Conservation (phyloP, 1,284 basidiomycete species). For the Anthracocystis walkeri region DNA sequence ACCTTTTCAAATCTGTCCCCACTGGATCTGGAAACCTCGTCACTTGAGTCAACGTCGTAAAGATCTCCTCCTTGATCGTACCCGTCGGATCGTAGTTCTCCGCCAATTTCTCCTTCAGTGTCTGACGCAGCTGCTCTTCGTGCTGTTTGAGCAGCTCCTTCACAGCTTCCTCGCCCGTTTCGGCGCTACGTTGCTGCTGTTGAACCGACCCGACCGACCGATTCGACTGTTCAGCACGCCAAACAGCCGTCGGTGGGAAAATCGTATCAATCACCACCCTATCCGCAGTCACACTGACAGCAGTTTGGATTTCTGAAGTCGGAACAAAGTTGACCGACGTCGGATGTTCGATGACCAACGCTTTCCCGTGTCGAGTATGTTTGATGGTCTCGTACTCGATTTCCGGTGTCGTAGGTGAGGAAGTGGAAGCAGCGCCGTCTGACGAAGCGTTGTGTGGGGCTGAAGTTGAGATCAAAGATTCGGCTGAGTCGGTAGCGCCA, state of each 20-base stretch:
- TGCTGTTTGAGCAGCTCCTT: conserved; percentile 13
- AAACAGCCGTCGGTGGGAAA: conserved; percentile 43
- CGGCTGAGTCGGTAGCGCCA: not conserved
- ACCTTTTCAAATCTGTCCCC: conserved; percentile 6
- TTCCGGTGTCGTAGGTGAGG: conserved; percentile 11
- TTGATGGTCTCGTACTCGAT: conserved; percentile 14
- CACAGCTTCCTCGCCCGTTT: not conserved
- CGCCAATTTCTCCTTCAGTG: conserved; percentile 11
- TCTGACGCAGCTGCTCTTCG: conserved; percentile 13
- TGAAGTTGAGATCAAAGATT: not conserved
- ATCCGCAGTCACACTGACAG: conserved; percentile 47
- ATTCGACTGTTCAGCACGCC: not conserved
- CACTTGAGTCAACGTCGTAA: conserved; percentile 26
- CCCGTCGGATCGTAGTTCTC: conserved; percentile 35
- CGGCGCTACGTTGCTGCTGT: not conserved
- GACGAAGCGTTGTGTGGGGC: not conserved
- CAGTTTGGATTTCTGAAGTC: conserved; percentile 51
- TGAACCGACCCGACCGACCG: not conserved
- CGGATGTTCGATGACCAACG: conserved; percentile 30
- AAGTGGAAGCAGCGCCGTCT: not conserved
- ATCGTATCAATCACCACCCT: conserved; percentile 57
- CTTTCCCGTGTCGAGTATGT: conserved; percentile 11
- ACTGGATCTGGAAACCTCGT: conserved; percentile 33
- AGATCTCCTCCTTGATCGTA: conserved; percentile 24
- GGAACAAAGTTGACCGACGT: conserved; percentile 55